phyloP scores from a whole-genome alignment of 1,284 basidiomycete genomes.

The Cutaneotrichosporon mucoides region DNA sequence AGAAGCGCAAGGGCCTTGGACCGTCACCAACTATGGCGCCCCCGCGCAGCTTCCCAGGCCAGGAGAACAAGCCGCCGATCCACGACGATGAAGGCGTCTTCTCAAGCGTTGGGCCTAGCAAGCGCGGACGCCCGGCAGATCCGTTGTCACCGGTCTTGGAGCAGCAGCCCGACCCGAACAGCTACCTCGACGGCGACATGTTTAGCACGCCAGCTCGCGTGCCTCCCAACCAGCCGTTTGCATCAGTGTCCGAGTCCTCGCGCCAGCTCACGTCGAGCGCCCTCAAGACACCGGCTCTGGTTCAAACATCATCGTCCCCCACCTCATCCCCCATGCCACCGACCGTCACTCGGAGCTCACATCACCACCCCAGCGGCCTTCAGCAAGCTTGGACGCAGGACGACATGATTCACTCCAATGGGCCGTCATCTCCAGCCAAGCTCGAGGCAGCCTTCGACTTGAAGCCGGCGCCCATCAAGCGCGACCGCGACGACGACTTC shows the following conservation, averaged over 20 bases:
- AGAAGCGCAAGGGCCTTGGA: not conserved
- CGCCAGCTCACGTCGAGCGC: constrained; percentile 26
- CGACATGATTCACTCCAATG: constrained; percentile 26
- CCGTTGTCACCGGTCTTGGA: constrained; percentile 34
- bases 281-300: constrained; percentile 43
- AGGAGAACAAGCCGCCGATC: constrained; percentile 18
- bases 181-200: constrained; percentile 24
- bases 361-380: constrained; percentile 38
- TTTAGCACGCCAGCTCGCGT: constrained; percentile 43
- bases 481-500: constrained; percentile 12
- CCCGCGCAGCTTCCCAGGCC: not conserved
- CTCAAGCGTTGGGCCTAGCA: constrained; percentile 13
- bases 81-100: constrained; percentile 43
- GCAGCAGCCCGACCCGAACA: constrained; percentile 11
- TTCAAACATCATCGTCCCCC: constrained; percentile 45
- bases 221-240: constrained; percentile 13
- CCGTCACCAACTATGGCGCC: not conserved
- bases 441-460: constrained; percentile 44
- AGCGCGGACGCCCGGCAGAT: constrained; percentile 26
- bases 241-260: constrained; percentile 1
- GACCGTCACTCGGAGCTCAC: constrained; percentile 34
- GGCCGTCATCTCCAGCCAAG: constrained; percentile 26
- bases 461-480: constrained; percentile 28
- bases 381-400: constrained; percentile 45
- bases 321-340: constrained; percentile 48